Percentiles rank a stretch among this genome's conserved stretches.
Conservation (phyloP, 495 filamentous ascomycete species). For the Penicillium angulare region DNA sequence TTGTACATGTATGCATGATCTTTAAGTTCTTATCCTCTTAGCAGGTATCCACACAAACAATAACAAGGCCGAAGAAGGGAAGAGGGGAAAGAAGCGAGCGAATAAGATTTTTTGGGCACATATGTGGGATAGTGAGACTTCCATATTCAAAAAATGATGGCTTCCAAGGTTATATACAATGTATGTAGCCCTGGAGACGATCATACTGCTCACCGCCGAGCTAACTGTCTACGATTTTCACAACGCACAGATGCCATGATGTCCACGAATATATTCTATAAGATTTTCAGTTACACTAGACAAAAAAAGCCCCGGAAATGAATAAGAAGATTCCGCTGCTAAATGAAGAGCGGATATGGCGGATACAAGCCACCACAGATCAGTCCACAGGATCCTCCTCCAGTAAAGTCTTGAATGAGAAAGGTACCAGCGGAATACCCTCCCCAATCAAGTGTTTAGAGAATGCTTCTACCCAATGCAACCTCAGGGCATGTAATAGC, state of each 20-base stretch:
- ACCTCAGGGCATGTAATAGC: conserved; percentile 86
- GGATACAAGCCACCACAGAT: conserved; percentile 9
- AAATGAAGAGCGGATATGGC: too few species aligned
- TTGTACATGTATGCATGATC: too few species aligned
- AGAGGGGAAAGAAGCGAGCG: too few species aligned
- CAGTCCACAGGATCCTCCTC: conserved; percentile 75
- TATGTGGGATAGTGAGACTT: too few species aligned
- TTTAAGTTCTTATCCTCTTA: too few species aligned
- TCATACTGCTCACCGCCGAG: too few species aligned
- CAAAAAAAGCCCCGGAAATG: conserved; percentile 14
- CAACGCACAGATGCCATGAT: neutral
- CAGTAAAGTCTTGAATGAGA: conserved; percentile 82
- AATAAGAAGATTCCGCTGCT: conserved; percentile 15
- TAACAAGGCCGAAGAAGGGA: too few species aligned
- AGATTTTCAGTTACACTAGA: conserved; percentile 15
- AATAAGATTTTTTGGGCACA: too few species aligned
- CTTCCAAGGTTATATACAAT: too few species aligned
- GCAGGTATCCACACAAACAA: too few species aligned
- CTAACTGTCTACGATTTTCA: too few species aligned
- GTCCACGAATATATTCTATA: conserved; percentile 6
- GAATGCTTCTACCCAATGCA: conserved; percentile 99
- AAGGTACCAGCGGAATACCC: conserved; percentile 86
- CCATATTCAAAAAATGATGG: too few species aligned
- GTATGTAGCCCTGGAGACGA: neutral
- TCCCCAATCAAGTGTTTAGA: conserved; percentile 98